Conservation (phyloP, 2,329 filamentous ascomycete species). For the Scedosporium boydii region DNA sequence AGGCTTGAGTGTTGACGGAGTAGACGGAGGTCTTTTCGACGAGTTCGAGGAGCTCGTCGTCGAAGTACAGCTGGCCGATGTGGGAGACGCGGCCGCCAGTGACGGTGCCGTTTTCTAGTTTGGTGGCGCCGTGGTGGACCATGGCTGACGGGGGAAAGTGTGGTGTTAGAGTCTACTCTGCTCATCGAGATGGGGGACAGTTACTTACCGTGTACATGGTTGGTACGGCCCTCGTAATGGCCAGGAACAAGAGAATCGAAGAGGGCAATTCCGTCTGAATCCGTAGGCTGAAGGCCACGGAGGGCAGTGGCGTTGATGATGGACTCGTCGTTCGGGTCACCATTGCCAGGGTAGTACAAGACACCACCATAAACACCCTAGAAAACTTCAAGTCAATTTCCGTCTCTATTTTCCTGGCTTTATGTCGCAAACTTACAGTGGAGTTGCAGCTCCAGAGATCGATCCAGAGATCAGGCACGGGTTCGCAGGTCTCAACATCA, state of each 20-base stretch:
- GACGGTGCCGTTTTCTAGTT: conserved; percentile 23
- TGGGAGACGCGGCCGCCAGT: conserved; percentile 37
- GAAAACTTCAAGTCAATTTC: too few relatives aligned
- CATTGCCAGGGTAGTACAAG: conserved; percentile 19
- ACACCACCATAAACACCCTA: conserved; percentile 28
- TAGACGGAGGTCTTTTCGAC: conserved; percentile 42
- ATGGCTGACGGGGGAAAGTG: conserved; percentile 14
- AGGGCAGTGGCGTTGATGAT: conserved; percentile 24
- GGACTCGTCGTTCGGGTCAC: conserved; percentile 30
- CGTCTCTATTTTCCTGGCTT: neutral
- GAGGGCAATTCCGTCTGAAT: conserved; percentile 30
- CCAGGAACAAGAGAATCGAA: conserved; percentile 35
- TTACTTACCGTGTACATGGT: conserved; percentile 33
- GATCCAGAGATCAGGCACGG: conserved; percentile 12
- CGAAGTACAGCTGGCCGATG: conserved; percentile 57
- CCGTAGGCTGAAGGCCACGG: conserved; percentile 28
- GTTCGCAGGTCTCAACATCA: conserved; percentile 14
- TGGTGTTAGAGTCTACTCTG: conserved; percentile 22
- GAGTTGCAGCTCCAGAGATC: conserved; percentile 18
- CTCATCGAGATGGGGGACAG: conserved; percentile 11
- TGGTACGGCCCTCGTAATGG: conserved; percentile 34
- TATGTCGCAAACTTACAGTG: conserved; percentile 19
- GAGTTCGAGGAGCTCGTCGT: conserved; percentile 42
- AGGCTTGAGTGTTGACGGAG: conserved; percentile 30
- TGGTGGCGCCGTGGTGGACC: conserved; percentile 26